A percentile compares a stretch with the other conserved stretches of the same genome.
Conservation (phyloP, 768 basidiomycete genomes). For the Gloeophyllum trabeum region DNA sequence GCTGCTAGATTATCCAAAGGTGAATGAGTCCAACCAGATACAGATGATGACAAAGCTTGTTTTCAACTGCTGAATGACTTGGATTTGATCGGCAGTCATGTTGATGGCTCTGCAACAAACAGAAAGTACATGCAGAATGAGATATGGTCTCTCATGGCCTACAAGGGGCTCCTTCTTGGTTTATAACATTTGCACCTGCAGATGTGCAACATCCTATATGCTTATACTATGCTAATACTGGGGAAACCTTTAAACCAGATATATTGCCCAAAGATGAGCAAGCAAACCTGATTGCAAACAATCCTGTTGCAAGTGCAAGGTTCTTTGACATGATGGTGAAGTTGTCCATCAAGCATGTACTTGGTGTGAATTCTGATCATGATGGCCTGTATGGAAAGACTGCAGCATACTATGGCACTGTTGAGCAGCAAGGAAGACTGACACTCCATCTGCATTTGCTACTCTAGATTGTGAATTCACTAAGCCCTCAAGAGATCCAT, state of each 20-base stretch:
- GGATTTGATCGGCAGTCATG: conserved; percentile 3
- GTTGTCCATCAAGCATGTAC: conserved; percentile 7
- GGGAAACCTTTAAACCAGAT: conserved; percentile 8
- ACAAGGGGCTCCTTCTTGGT: conserved; percentile 8
- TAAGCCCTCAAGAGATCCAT: conserved; percentile 22
- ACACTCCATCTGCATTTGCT: conserved; percentile 12
- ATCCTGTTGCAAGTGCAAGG: conserved; percentile 9
- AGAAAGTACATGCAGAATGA: background rate
- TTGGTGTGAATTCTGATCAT: background rate
- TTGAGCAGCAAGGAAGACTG: conserved; percentile 8
- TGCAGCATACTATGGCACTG: conserved; percentile 8
- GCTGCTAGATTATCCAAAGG: background rate
- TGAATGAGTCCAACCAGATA: conserved; percentile 1
- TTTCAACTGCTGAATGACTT: conserved; percentile 2
- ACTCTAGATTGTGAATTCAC: conserved; percentile 6
- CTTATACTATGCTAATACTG: conserved; percentile 20
- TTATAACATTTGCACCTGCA: conserved; percentile 21
- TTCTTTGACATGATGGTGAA: conserved; percentile 11
- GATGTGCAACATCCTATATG: conserved; percentile 20
- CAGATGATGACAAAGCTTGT: background rate
- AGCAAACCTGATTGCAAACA: background rate
- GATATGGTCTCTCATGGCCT: background rate
- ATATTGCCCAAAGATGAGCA: conserved; percentile 2
- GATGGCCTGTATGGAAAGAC: conserved; percentile 5
- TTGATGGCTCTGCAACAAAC: conserved; percentile 4